Conservation (phyloP, 1,284 basidiomycete species). For the Farysia itapuensis region DNA sequence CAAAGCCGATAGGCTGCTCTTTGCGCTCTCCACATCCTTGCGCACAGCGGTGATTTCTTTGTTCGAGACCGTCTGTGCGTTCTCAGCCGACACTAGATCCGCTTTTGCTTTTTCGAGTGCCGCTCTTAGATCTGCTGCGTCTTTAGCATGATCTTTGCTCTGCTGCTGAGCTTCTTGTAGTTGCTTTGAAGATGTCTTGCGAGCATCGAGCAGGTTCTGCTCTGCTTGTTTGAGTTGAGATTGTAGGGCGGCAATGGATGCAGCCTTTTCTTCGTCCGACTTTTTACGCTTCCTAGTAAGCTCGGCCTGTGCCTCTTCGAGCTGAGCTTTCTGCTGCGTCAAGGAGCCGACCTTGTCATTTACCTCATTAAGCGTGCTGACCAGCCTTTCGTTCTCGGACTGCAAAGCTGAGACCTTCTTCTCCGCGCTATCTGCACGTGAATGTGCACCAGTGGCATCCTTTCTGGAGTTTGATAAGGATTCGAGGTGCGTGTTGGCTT, state of each 20-base stretch:
- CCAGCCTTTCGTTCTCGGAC: background rate
- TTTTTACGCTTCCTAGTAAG: background rate
- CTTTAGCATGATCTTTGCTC: background rate
- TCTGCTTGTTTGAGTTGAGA: conserved; percentile 8
- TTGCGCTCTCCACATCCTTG: background rate
- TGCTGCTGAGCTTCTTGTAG: conserved; percentile 1
- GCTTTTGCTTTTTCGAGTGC: background rate
- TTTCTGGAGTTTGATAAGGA: background rate
- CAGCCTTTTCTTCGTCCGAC: background rate
- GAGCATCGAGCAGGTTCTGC: conserved; percentile 6
- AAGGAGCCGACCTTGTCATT: background rate
- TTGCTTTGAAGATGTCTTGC: conserved; percentile 4
- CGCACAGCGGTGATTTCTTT: background rate
- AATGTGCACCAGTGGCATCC: background rate
- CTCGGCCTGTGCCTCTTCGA: conserved; percentile 6
- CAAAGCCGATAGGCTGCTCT: background rate
- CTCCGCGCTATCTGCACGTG: background rate
- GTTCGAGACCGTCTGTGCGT: background rate
- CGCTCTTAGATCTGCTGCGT: background rate
- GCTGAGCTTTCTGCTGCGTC: conserved; percentile 3
- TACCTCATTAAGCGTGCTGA: background rate
- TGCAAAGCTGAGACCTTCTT: conserved; percentile 1
- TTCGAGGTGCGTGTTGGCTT: background rate
- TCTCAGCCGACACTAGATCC: background rate
- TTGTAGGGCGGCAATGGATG: conserved; percentile 1